Percentiles rank a stretch among this genome's conserved stretches.
These are phyloP conservation scores for Guyanaporus albipodus DNA, from an alignment of 768 basidiomycete species.

Conservation along the genomic window DNA sequence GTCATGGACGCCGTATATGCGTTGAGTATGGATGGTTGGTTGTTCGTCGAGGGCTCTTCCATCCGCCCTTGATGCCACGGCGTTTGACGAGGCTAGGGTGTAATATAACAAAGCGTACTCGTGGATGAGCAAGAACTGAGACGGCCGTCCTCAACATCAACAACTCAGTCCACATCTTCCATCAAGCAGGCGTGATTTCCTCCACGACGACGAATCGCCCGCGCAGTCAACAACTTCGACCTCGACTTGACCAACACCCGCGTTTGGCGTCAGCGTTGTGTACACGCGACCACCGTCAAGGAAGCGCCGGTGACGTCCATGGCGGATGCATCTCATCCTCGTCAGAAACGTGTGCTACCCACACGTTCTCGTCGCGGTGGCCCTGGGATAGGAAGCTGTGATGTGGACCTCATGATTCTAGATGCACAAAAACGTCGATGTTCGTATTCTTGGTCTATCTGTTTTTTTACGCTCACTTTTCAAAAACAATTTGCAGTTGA, in stretches of 20 bases:
- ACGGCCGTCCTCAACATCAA: not conserved
- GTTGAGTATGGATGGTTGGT: constrained; percentile 52
- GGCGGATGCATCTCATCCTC: constrained; percentile 39
- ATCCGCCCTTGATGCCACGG: constrained; percentile 3
- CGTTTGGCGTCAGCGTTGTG: constrained; percentile 6
- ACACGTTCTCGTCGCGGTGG: constrained; percentile 78
- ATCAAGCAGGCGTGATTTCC: constrained; percentile 3
- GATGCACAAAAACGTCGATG: constrained; percentile 76
- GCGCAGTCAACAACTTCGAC: constrained; percentile 3
- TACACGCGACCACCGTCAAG: constrained; percentile 5
- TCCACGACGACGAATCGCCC: constrained; percentile 8
- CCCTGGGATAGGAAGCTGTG: constrained; percentile 73
- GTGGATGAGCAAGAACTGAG: too few relatives aligned
- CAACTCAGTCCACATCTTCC: constrained; percentile 10
- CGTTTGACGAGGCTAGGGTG: too few relatives aligned
- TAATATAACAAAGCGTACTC: too few relatives aligned
- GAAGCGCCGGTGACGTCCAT: constrained; percentile 19
- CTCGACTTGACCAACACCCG: not conserved
- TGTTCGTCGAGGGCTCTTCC: constrained; percentile 13
- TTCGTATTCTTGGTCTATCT: constrained; percentile 36
- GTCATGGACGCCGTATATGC: constrained; percentile 38
- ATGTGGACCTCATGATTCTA: constrained; percentile 78
- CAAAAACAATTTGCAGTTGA: constrained; percentile 50
- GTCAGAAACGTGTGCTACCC: constrained; percentile 77
- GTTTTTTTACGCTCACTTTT: constrained; percentile 19